Conservation (phyloP, 73 alveolate species). For the Durusdinium trenchii region DNA sequence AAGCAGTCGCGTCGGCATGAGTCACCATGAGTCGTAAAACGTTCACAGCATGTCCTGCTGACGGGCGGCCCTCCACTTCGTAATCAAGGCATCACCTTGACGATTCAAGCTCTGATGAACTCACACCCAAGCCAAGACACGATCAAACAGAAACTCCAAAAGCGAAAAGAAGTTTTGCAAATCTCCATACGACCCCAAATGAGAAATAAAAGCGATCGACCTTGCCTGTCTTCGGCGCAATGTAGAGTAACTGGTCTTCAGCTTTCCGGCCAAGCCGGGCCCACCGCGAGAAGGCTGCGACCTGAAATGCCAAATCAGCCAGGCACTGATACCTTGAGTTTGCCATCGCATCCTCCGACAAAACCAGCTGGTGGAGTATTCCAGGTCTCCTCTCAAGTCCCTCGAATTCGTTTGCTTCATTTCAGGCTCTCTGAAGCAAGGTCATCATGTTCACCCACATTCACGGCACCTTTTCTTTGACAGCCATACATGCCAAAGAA, state of each 20-base stretch:
- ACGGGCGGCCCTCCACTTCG: neutral
- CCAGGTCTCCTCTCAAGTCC: no score
- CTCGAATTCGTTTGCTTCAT: no score
- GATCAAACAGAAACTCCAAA: neutral
- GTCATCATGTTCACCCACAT: no score
- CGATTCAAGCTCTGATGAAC: neutral
- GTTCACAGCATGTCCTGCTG: neutral
- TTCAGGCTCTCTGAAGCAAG: no score
- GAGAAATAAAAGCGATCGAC: neutral
- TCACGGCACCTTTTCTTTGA: no score
- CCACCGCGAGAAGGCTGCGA: conserved; percentile 5
- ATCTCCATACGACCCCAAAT: neutral
- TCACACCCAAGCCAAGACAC: neutral
- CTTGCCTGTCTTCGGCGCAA: conserved; percentile 38
- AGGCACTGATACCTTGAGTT: neutral
- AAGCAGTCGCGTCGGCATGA: neutral
- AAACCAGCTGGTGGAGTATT: no score
- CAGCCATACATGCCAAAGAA: no score
- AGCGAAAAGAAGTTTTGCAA: no score
- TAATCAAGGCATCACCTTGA: conserved; percentile 27
- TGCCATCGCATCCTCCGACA: no score
- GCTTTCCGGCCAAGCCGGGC: conserved; percentile 38
- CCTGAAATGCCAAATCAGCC: neutral
- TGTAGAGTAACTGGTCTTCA: neutral
- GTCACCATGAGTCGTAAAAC: neutral